Percentiles rank a stretch among this genome's conserved stretches.
These are phyloP conservation scores for Kernera saxatilis DNA, from an alignment of 345 rosid species.

Conservation along the genomic window DNA sequence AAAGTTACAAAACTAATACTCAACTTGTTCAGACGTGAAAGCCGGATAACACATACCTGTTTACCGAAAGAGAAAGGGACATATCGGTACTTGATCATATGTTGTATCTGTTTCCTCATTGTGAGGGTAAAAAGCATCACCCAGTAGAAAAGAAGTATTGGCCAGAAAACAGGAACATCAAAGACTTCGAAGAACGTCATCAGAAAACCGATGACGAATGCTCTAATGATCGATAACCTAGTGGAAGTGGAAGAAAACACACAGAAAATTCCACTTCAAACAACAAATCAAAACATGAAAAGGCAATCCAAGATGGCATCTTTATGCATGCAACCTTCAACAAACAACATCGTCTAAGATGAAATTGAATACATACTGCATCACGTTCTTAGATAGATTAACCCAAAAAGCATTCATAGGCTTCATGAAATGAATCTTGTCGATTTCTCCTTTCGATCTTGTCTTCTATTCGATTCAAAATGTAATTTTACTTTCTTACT, in stretches of 20 bases:
- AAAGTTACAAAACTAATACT: conserved; percentile 3
- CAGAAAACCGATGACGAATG: conserved; percentile 64
- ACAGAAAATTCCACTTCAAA: not conserved
- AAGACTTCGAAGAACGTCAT: conserved; percentile 75
- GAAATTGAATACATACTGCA: not conserved
- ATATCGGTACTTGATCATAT: conserved; percentile 91
- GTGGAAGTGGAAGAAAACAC: not conserved
- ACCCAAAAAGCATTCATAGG: not conserved
- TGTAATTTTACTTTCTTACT: not conserved
- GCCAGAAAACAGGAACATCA: conserved; percentile 97
- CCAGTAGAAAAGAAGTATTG: conserved; percentile 94
- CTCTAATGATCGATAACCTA: conserved; percentile 73
- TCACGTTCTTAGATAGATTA: not conserved
- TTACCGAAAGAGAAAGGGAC: conserved; percentile 91
- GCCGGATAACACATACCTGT: conserved; percentile 39
- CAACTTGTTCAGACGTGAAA: not conserved
- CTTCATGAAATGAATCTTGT: not conserved
- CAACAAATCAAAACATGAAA: not conserved
- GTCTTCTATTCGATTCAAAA: too few relatives aligned
- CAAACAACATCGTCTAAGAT: not conserved
- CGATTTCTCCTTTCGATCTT: too few relatives aligned
- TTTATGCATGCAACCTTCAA: not conserved
- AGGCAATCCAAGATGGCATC: not conserved
- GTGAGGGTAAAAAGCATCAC: conserved; percentile 63
- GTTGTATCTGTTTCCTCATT: conserved; percentile 88